Evolutionary conservation across 2,329 filamentous ascomycete species (phyloP), one percentile per base, ranked within the genome.

Genomic region (Leptographium wingfieldii): DNA sequence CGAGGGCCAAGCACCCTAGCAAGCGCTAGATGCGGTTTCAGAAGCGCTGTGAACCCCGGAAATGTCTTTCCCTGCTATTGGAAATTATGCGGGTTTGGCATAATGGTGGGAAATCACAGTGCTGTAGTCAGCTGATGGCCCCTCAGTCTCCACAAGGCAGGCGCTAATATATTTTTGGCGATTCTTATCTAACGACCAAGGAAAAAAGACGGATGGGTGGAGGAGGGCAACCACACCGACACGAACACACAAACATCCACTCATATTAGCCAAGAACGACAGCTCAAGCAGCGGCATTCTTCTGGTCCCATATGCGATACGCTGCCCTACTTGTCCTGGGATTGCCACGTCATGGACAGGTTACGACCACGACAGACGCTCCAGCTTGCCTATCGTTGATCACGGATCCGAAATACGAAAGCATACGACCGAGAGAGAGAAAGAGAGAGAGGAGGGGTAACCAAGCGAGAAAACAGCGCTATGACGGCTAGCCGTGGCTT

Each of bases 401-500:
- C 7, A 25, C 60, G n/a, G 48, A 54, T 29, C 33, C 51, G 33
- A 25, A 40, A 56, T 6, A 33, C 19, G 22, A 25, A 55, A 25
- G 22, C 31, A 11, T 3, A 12, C 19, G 29, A 35, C 10, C 9
- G 16, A 54, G 12, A 14, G 27, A 19, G 51, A 54, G 51, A 53
- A 31, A 3, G 25, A 51, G 49, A 5, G 29, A 11, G 49, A 52
- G 25, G 56, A 55, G 59, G 59, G 59, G 52, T 53, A 29, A 33
- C 27, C 27, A 5, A 27, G 31, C 43, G 22, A 35, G 1, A 19
- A 2, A 27, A 25, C 49, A 10, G n/a, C 49, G 33, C 22, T 9
- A 65, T 64, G 63, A 56, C 61, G 46, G 56, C 56, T 53, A 56
- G 58, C 43, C 61, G 63, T 52, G 63, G 63, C 59, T 61, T 65